Conservation (phyloP, 1,284 basidiomycete species). For the Cryptococcus sp. region DNA sequence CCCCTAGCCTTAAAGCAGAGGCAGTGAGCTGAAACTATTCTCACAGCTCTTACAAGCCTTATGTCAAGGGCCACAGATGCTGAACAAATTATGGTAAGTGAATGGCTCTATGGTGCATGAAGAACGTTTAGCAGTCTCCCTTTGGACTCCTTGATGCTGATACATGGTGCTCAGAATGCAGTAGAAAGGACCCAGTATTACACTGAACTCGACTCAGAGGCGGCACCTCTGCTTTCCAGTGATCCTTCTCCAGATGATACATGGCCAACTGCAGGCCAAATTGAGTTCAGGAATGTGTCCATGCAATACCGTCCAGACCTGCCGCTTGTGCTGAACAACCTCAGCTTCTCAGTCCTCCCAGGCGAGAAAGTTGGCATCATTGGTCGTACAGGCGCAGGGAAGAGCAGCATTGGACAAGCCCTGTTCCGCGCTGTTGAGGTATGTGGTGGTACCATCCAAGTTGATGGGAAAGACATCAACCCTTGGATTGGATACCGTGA, state of each 20-base stretch:
- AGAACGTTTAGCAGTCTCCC: neutral
- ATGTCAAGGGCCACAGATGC: neutral
- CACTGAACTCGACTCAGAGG: conserved; percentile 29
- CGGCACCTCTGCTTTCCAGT: conserved; percentile 13
- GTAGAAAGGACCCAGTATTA: conserved; percentile 39
- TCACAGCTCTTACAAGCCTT: neutral
- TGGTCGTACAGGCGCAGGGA: conserved; percentile 68
- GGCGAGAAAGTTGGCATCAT: conserved; percentile 64
- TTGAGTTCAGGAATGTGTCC: conserved; percentile 48
- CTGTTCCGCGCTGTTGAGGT: conserved; percentile 71
- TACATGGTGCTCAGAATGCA: conserved; percentile 29
- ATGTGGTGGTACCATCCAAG: conserved; percentile 60
- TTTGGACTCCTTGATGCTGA: conserved; percentile 12
- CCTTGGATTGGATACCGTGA: conserved; percentile 60
- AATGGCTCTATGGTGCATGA: neutral
- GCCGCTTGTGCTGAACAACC: conserved; percentile 43
- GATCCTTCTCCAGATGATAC: conserved; percentile 20
- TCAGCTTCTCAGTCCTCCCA: conserved; percentile 35
- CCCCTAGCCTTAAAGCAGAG: no score
- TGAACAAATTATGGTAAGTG: neutral
- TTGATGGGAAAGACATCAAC: conserved; percentile 64
- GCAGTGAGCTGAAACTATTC: neutral
- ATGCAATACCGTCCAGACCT: conserved; percentile 49
- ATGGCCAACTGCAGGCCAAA: conserved; percentile 45
- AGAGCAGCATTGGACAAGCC: conserved; percentile 60